Evolutionary conservation across 1,284 basidiomycete genomes (phyloP), one percentile per base, ranked within the genome.

Genomic region (Irpex rosettiformis): DNA sequence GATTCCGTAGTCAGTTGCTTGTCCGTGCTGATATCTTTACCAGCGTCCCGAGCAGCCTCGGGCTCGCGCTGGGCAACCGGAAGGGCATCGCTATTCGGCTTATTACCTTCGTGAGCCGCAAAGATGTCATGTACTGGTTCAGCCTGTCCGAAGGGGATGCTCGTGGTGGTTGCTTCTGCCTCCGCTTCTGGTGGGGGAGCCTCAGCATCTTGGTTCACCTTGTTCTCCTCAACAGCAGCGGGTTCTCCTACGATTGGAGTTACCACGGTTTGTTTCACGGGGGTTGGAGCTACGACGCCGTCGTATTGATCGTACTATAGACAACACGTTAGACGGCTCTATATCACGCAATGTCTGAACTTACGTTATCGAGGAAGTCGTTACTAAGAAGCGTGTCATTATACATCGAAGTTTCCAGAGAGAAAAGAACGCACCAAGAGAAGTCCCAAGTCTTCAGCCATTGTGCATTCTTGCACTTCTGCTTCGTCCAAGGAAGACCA

Each of bases 381-480:
- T 82, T 76, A 70, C 88, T 88, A 51, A 10, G n/a, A 54, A 25
- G 45, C 25, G 21, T 33, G 24, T 24, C 28, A 57, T 10, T 21
- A 28, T 42, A 52, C 55, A 43, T 27, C 18, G 5, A 54, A 63
- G n/a, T 64, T 52, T 5, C 24, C 47, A 45, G 18, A 8, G 2
- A 18, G 40, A 11, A 29, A 45, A 18, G 33, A 21, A 27, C 27
- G 70, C 68, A 91, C 87, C 96, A 98, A 58, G 87, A 85, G 71
- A 99, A 98, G 73, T 99, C 97, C 96, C 97, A 99, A 1, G 86
- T 89, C 76, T 88, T 92, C 57, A 95, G 67, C 93, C 93, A 95
- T 69, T 88, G 87, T 4, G 94, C 88, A 49, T 78, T 80, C 60
- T 84, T 74, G 69, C 96, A 99, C 61, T 91, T 81, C 10, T 69